Evolutionary conservation across 352 stramenopile genomes (phyloP), one percentile per base, ranked within the genome.

Genomic region (Phytophthora meadii): DNA sequence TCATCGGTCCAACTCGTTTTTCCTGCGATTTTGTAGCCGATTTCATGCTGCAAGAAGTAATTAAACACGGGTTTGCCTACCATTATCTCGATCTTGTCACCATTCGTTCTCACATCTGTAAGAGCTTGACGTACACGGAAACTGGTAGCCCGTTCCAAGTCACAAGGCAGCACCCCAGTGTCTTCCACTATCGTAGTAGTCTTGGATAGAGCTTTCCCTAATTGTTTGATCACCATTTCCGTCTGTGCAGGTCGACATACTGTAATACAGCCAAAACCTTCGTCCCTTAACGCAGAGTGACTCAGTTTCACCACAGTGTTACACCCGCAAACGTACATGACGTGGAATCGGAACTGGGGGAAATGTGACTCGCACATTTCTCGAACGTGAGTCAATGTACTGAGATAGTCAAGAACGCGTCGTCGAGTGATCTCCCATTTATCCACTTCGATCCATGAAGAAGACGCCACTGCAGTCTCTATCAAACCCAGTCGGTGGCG

Each of bases 391-490:
- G 71, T 88, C 48, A 93, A 64, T 30, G 81, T 92, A 47, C 81
- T 92, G 27, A 92, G 72, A 55, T 93, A 93, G 59, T 93, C 82
- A 22, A 91, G 63, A 44, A 93, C 85, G 17, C 85, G 68, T 5
- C 85, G 62, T 8, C 85, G 73, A 63, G 82, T 93, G 61, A 92
- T 92, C 64, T 92, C 85, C 83, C 85, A 90, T 60, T 92, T 93
- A 68, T 93, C 82, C n/a, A 88, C 82, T 64, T 93, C 79, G 52
- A 93, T 92, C 85, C 85, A 93, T 12, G 82, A 90, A 0, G 82
- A 92, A 3, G 75, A 79, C 7, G 76, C 79, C 10, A 91, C 79
- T 1, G 85, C 82, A 8, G 82, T 74, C 49, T 93, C 85, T 22
- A 90, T 82, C 50, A 91, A 64, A 5, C 63, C 83, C 14, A 92